phyloP scores from a whole-genome alignment of 108 stramenopile genomes.

The Nitzschia sp. region DNA sequence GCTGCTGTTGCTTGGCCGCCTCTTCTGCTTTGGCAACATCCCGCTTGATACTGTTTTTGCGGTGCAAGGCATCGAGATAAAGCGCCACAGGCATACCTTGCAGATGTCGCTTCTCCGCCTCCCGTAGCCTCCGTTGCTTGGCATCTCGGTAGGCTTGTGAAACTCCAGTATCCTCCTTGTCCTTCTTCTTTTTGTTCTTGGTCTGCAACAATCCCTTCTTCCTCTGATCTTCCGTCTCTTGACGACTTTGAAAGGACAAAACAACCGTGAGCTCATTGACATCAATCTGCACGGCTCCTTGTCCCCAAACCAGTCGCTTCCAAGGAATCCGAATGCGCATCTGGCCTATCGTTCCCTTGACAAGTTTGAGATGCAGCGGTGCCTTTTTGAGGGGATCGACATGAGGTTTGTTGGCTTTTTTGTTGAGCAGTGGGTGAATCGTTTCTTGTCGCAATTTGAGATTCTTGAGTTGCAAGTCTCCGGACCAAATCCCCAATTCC shows the following conservation, averaged over 20 bases:
- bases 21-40: slow-evolving; percentile 29
- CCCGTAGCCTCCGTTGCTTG: slow-evolving; percentile 44
- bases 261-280: slow-evolving; percentile 45
- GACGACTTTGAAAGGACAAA: slow-evolving; percentile 34
- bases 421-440: slow-evolving; percentile 43
- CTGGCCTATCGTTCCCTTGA: slow-evolving; percentile 47
- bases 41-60: slow-evolving; percentile 21
- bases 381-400: slow-evolving; percentile 24
- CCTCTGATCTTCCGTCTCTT: slow-evolving; percentile 37
- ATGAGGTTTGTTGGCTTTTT: slow-evolving; percentile 22
- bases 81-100: slow-evolving; percentile 36
- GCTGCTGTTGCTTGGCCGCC: slow-evolving; percentile 1
- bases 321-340: slow-evolving; percentile 50
- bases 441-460: slow-evolving; percentile 41
- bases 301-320: slow-evolving; percentile 58
- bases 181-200: slow-evolving; percentile 8
- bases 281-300: slow-evolving; percentile 43
- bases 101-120: slow-evolving; percentile 47
- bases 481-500: slow-evolving; percentile 55
- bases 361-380: slow-evolving; percentile 46
- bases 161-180: slow-evolving; percentile 1
- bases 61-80: slow-evolving; percentile 32
- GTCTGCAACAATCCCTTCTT: background rate
- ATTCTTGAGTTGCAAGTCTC: slow-evolving; percentile 44
- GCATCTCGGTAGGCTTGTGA: slow-evolving; percentile 39